Evolutionary conservation across 306 rosid genomes (phyloP).

Genomic region (Castanea sativa): DNA sequence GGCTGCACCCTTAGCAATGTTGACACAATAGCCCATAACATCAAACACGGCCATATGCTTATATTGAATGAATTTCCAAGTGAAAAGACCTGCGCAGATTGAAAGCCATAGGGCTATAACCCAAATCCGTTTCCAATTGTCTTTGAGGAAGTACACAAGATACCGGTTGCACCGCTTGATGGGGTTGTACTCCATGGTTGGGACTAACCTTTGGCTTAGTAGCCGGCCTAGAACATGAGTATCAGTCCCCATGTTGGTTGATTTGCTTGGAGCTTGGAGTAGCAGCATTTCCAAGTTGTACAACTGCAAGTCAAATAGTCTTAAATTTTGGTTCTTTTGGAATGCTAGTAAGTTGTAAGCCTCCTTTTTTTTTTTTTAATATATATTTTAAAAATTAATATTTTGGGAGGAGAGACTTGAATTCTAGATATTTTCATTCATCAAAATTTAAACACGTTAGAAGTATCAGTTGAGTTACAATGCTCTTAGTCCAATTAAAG

Average conservation of each 20-base stretch:
- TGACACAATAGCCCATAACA: conserved; percentile 84
- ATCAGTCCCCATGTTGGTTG: conserved; percentile 48
- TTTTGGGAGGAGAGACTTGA: too few relatives aligned
- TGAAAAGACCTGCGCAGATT: conserved; percentile 61
- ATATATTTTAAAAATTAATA: too few relatives aligned
- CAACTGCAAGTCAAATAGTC: conserved; percentile 34
- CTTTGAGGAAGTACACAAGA: conserved; percentile 57
- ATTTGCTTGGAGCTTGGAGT: conserved; percentile 70
- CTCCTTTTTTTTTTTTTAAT: too few relatives aligned
- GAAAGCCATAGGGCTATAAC: conserved; percentile 57
- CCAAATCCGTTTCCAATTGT: conserved; percentile 85
- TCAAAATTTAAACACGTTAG: too few relatives aligned
- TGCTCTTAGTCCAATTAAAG: too few relatives aligned
- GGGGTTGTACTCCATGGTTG: conserved; percentile 73
- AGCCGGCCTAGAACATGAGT: conserved; percentile 60
- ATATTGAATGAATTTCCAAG: conserved; percentile 84
- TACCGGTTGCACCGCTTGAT: conserved; percentile 38
- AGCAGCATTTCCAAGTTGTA: conserved; percentile 85
- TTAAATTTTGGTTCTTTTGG: too few relatives aligned
- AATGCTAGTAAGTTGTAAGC: too few relatives aligned
- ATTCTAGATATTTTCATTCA: too few relatives aligned
- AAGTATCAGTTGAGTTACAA: too few relatives aligned
- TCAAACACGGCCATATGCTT: conserved; percentile 58
- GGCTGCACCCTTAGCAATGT: conserved; percentile 78
- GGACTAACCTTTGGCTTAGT: conserved; percentile 76